Conservation (phyloP, 2,329 filamentous ascomycete species). For the Cladosporium sp. region DNA sequence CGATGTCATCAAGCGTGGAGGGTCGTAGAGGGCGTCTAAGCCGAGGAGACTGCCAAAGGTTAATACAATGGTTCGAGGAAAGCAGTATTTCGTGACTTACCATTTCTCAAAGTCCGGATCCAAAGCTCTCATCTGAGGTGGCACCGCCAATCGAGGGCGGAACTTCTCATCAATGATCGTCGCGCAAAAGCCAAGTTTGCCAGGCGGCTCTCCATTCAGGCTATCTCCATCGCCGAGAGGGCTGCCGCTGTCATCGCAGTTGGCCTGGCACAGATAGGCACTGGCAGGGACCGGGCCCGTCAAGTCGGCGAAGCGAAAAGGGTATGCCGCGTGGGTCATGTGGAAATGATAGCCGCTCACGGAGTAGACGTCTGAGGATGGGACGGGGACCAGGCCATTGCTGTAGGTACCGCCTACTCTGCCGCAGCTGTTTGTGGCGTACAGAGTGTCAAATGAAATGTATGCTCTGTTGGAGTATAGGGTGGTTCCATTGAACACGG, state of each 20-base stretch:
- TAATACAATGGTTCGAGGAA: not conserved
- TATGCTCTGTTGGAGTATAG: slow-evolving; percentile 15
- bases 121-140: slow-evolving; percentile 15
- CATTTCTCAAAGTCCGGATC: slow-evolving; percentile 17
- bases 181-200: slow-evolving; percentile 5
- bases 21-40: slow-evolving; percentile 17
- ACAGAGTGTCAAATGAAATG: slow-evolving; percentile 21
- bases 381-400: slow-evolving; percentile 7
- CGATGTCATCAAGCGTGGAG: slow-evolving; percentile 12
- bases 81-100: not conserved
- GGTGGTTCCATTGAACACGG: slow-evolving; percentile 7
- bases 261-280: slow-evolving; percentile 3
- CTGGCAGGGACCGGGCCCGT: slow-evolving; percentile 1
- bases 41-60: slow-evolving; percentile 1
- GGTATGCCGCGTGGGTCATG: slow-evolving; percentile 3
- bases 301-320: slow-evolving; percentile 4
- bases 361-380: slow-evolving; percentile 12
- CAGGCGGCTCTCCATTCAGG: not conserved
- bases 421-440: slow-evolving; percentile 21
- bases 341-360: slow-evolving; percentile 9
- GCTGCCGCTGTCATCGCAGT: slow-evolving; percentile 3
- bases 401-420: slow-evolving; percentile 17
- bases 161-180: slow-evolving; percentile 13
- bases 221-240: slow-evolving; percentile 5
- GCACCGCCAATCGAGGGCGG: slow-evolving; percentile 16